Conservation (phyloP, 2,329 filamentous ascomycete genomes). For the Allantophomopsis lycopodina region DNA sequence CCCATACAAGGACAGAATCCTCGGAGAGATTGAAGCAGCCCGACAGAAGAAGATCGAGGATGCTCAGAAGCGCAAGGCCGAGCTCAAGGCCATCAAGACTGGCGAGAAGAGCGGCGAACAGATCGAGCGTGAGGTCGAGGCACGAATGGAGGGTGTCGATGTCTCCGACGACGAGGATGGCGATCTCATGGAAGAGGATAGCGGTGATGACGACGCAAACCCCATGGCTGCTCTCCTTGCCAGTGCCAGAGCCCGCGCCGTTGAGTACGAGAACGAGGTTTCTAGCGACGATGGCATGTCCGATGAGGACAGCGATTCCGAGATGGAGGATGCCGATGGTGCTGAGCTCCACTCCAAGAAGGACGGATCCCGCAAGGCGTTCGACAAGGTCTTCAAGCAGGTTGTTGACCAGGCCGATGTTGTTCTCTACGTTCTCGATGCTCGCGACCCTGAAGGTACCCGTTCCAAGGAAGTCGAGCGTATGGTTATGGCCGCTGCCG, state of each 20-base stretch:
- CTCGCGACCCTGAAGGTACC: constrained; percentile 81
- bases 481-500: constrained; percentile 77
- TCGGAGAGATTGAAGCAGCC: constrained; percentile 88
- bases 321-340: constrained; percentile 29
- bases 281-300: constrained; percentile 36
- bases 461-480: constrained; percentile 84
- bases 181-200: constrained; percentile 36
- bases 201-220: constrained; percentile 56
- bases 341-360: constrained; percentile 33
- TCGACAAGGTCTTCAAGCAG: constrained; percentile 92
- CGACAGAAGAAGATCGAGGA: constrained; percentile 73
- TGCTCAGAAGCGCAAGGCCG: constrained; percentile 52
- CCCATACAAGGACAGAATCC: constrained; percentile 91
- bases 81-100: constrained; percentile 54
- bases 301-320: constrained; percentile 35
- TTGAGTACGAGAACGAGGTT: constrained; percentile 48
- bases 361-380: constrained; percentile 68
- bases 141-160: constrained; percentile 27
- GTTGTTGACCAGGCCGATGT: constrained; percentile 84
- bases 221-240: constrained; percentile 87
- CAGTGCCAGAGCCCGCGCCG: constrained; percentile 66
- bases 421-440: constrained; percentile 84
- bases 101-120: constrained; percentile 29
- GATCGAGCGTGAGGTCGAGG: constrained; percentile 26
- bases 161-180: constrained; percentile 31